These are phyloP conservation scores for Neocallimastix lanati DNA, from an alignment of 192 early-diverging fungal genomes.

Conservation along the genomic window DNA sequence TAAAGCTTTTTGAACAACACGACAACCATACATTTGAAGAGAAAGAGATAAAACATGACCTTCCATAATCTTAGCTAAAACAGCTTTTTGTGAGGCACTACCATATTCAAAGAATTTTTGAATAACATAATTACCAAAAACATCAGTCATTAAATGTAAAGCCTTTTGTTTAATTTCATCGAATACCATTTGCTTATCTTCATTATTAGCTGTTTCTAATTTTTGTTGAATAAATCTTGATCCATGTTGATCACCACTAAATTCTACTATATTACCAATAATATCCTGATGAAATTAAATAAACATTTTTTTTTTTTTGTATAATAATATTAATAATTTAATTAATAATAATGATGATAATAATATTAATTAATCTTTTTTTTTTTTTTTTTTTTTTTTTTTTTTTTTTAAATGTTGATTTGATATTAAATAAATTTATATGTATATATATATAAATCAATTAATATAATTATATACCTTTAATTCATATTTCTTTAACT, in stretches of 20 bases:
- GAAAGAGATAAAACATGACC: conserved; percentile 83
- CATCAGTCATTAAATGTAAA: conserved; percentile 91
- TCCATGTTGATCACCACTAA: conserved; percentile 96
- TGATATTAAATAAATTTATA: no score
- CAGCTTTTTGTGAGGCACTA: conserved; percentile 53
- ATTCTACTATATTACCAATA: conserved; percentile 83
- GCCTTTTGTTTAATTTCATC: conserved; percentile 82
- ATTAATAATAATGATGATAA: no score
- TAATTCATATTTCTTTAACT: conserved; percentile 91
- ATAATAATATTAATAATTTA: no score
- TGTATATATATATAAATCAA: no score
- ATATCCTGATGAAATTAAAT: conserved; percentile 58
- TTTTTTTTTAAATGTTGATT: no score
- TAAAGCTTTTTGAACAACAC: conserved; percentile 94
- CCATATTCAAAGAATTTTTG: conserved; percentile 99
- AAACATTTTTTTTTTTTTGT: no score
- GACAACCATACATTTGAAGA: conserved; percentile 98
- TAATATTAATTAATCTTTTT: no score
- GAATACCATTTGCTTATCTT: conserved; percentile 95
- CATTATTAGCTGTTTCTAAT: conserved; percentile 74
- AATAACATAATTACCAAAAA: conserved; percentile 99
- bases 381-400: no score
- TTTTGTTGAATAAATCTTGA: conserved; percentile 98
- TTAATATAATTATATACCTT: conserved; percentile 25
- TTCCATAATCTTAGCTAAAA: conserved; percentile 88